phyloP scores from a whole-genome alignment of 2,329 filamentous ascomycete species.

The Graphium sp. region DNA sequence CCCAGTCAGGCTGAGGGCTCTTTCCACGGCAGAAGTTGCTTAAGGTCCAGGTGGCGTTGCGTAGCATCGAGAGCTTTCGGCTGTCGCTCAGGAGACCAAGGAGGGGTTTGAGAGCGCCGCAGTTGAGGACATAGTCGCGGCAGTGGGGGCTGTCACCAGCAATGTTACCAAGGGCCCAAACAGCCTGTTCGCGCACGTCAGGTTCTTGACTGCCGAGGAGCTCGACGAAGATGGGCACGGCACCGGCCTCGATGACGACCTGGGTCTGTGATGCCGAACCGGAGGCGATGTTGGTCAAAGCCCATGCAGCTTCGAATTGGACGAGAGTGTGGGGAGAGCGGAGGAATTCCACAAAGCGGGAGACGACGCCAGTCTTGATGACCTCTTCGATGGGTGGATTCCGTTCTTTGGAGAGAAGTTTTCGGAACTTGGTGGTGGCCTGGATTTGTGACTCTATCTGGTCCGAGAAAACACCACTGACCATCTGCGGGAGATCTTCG shows the following conservation, averaged over 20 bases:
- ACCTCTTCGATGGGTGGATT: slow-evolving; percentile 98
- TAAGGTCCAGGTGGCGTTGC: slow-evolving; percentile 96
- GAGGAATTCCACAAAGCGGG: slow-evolving; percentile 95
- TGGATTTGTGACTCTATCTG: slow-evolving; percentile 96
- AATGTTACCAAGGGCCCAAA: slow-evolving; percentile 98
- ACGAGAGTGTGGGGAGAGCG: slow-evolving; percentile 94
- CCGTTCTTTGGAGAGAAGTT: slow-evolving; percentile 94
- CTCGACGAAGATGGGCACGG: slow-evolving; percentile 97
- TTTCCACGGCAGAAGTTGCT: slow-evolving; percentile 99
- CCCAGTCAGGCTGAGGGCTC: slow-evolving; percentile 96
- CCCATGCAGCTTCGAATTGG: slow-evolving; percentile 98
- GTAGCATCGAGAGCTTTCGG: slow-evolving; percentile 96
- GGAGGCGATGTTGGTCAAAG: slow-evolving; percentile 96
- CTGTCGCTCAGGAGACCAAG: slow-evolving; percentile 85
- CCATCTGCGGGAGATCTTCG: slow-evolving; percentile 97
- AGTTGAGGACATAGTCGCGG: slow-evolving; percentile 88
- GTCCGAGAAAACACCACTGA: slow-evolving; percentile 92
- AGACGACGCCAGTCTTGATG: slow-evolving; percentile 96
- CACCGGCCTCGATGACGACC: slow-evolving; percentile 95
- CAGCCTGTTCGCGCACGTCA: slow-evolving; percentile 93
- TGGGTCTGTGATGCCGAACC: slow-evolving; percentile 95
- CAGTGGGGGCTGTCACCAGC: slow-evolving; percentile 95
- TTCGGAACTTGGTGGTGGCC: slow-evolving; percentile 95
- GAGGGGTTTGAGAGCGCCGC: slow-evolving; percentile 79
- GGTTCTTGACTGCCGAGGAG: slow-evolving; percentile 89